Percentiles rank a stretch among this genome's conserved stretches.
These are phyloP conservation scores for Pichia sp. DNA, from an alignment of 1,139 yeast species.

Conservation along the genomic window DNA sequence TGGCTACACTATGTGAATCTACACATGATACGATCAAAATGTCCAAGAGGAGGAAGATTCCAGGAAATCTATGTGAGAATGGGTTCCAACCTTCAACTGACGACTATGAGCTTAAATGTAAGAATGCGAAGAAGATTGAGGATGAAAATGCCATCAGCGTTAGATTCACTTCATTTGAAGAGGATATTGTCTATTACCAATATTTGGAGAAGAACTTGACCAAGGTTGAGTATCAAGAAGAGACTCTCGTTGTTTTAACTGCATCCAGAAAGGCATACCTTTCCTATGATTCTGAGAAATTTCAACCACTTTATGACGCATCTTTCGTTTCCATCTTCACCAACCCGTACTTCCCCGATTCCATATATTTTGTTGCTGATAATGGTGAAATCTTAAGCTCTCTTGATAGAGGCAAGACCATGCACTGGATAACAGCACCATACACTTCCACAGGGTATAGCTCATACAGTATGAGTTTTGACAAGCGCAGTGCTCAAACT, in stretches of 20 bases:
- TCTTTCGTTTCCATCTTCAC: slow-evolving; percentile 47
- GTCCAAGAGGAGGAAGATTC: slow-evolving; percentile 19
- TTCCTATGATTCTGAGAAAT: slow-evolving; percentile 63
- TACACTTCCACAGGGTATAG: slow-evolving; percentile 8
- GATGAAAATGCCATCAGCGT: slow-evolving; percentile 16
- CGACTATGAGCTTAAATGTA: slow-evolving; percentile 22
- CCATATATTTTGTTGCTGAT: slow-evolving; percentile 54
- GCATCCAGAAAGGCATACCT: slow-evolving; percentile 44
- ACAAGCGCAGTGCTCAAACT: slow-evolving; percentile 45
- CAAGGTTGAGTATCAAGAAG: slow-evolving; percentile 35
- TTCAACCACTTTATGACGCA: slow-evolving; percentile 32
- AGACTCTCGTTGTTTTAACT: slow-evolving; percentile 66
- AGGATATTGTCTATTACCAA: slow-evolving; percentile 45
- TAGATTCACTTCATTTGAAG: slow-evolving; percentile 11
- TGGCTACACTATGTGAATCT: slow-evolving; percentile 17
- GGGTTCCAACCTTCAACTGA: slow-evolving; percentile 20
- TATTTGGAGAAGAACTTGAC: slow-evolving; percentile 32
- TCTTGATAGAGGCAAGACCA: slow-evolving; percentile 59
- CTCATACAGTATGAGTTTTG: slow-evolving; percentile 39
- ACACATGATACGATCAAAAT: slow-evolving; percentile 15
- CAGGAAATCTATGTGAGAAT: slow-evolving; percentile 23
- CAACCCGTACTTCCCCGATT: slow-evolving; percentile 58
- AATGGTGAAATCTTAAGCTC: slow-evolving; percentile 49
- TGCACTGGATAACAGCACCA: slow-evolving; percentile 44
- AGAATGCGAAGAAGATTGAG: slow-evolving; percentile 13